A percentile compares a stretch with the other conserved stretches of the same genome.
phyloP scores from a whole-genome alignment of 139 green algal species.

The Chlorella sp. region DNA sequence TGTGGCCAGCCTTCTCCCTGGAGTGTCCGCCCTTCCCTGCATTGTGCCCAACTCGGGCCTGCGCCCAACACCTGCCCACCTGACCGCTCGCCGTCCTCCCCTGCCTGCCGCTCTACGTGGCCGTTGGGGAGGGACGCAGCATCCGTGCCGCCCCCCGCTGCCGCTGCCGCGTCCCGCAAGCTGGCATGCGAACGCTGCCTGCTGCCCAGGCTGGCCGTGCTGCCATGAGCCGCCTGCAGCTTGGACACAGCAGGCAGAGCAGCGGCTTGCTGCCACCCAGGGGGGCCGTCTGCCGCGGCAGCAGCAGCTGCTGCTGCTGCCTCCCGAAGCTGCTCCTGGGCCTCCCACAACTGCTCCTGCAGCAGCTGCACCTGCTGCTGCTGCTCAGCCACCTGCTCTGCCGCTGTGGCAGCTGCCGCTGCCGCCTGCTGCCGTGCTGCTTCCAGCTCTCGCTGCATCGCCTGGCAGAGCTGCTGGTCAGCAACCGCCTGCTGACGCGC shows the following conservation, averaged over 20 bases:
- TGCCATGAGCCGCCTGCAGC: not conserved
- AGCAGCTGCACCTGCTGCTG: conserved; percentile 35
- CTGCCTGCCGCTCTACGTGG: not conserved
- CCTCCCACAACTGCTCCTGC: conserved; percentile 42
- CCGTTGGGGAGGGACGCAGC: not conserved
- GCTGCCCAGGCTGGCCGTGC: not conserved
- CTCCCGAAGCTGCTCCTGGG: conserved; percentile 23
- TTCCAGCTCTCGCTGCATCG: conserved; percentile 32
- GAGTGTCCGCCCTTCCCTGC: too few relatives aligned
- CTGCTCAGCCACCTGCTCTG: conserved; percentile 14
- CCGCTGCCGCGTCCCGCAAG: not conserved
- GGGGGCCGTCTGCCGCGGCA: not conserved
- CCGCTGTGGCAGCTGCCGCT: not conserved
- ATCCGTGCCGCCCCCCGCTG: not conserved
- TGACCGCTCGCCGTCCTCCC: not conserved
- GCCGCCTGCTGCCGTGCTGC: conserved; percentile 18
- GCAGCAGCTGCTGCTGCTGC: conserved; percentile 3
- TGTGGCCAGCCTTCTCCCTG: too few relatives aligned
- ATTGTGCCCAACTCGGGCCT: not conserved
- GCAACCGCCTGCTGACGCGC: conserved; percentile 21
- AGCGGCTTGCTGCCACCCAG: too few relatives aligned
- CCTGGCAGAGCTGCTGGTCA: not conserved
- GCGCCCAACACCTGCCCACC: not conserved
- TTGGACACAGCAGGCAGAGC: too few relatives aligned
- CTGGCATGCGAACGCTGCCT: not conserved